phyloP scores from a whole-genome alignment of 2,329 filamentous ascomycete species.

The Plenodomus biglobosus region DNA sequence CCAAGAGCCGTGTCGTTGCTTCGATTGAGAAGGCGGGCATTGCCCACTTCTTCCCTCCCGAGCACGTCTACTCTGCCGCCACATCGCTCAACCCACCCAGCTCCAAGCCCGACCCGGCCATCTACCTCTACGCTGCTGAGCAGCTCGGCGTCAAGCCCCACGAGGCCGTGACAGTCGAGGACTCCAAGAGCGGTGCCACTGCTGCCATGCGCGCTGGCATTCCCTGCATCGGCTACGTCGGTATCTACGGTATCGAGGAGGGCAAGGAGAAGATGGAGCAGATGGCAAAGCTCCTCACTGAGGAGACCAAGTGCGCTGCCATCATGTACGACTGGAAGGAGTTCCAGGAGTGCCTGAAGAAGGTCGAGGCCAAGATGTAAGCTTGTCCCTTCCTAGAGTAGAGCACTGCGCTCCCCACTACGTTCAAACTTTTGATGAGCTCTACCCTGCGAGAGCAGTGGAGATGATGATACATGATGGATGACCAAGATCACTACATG shows the following conservation, averaged over 20 bases:
- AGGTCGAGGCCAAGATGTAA: constrained; percentile 48
- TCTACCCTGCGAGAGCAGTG: constrained; percentile 12
- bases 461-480: constrained; percentile 24
- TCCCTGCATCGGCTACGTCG: constrained; percentile 80
- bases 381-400: constrained; percentile 6
- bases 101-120: constrained; percentile 85
- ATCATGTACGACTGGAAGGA: constrained; percentile 58
- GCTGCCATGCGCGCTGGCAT: constrained; percentile 78
- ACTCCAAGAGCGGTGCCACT: constrained; percentile 81
- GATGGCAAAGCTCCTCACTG: constrained; percentile 54
- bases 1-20: constrained; percentile 74
- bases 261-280: constrained; percentile 48
- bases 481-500: constrained; percentile 20
- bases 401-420: constrained; percentile 9
- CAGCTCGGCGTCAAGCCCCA: constrained; percentile 68
- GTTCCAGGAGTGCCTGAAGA: constrained; percentile 53
- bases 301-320: constrained; percentile 51
- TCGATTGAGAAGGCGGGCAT: constrained; percentile 78
- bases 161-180: constrained; percentile 81
- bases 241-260: constrained; percentile 56
- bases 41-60: constrained; percentile 74
- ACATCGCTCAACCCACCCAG: constrained; percentile 77
- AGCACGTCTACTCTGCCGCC: constrained; percentile 79
- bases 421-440: constrained; percentile 14
- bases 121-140: constrained; percentile 79